Conservation (phyloP, 2,329 filamentous ascomycete genomes). For the Fusarium robinianum region DNA sequence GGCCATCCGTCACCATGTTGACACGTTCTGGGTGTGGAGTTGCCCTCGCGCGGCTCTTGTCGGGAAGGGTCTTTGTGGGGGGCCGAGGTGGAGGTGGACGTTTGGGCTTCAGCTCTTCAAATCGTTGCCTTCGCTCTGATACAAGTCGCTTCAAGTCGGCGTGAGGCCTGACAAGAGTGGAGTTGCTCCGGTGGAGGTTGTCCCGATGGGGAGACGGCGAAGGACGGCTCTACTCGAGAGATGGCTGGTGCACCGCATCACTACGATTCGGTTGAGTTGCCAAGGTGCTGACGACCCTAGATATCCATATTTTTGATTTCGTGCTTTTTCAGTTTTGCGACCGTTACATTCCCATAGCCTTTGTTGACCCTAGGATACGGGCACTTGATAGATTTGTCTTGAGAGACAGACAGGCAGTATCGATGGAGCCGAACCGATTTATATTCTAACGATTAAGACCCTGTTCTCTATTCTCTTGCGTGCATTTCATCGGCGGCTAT, state of each 20-base stretch:
- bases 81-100: slow-evolving; percentile 1
- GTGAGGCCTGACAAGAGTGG: too few species aligned
- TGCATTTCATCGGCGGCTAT: too few species aligned
- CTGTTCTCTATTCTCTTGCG: too few species aligned
- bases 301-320: background rate
- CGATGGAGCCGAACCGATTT: too few species aligned
- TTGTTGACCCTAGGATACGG: too few species aligned
- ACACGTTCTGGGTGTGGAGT: background rate
- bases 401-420: too few species aligned
- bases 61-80: slow-evolving; percentile 17
- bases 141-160: too few species aligned
- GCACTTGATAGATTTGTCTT: too few species aligned
- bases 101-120: too few species aligned
- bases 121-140: too few species aligned
- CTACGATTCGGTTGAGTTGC: slow-evolving; percentile 3
- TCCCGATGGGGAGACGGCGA: slow-evolving; percentile 22
- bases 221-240: slow-evolving; percentile 23
- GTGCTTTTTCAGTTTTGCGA: slow-evolving; percentile 3
- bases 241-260: slow-evolving; percentile 12
- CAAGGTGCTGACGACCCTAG: slow-evolving; percentile 6
- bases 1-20: slow-evolving; percentile 3
- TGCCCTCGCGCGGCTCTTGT: slow-evolving; percentile 19
- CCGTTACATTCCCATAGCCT: too few species aligned
- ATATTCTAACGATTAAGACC: too few species aligned
- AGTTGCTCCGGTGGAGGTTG: slow-evolving; percentile 3